Evolutionary conservation across 768 basidiomycete genomes (phyloP), one percentile per base, ranked within the genome.

Genomic region (Phylloporus arenicola): DNA sequence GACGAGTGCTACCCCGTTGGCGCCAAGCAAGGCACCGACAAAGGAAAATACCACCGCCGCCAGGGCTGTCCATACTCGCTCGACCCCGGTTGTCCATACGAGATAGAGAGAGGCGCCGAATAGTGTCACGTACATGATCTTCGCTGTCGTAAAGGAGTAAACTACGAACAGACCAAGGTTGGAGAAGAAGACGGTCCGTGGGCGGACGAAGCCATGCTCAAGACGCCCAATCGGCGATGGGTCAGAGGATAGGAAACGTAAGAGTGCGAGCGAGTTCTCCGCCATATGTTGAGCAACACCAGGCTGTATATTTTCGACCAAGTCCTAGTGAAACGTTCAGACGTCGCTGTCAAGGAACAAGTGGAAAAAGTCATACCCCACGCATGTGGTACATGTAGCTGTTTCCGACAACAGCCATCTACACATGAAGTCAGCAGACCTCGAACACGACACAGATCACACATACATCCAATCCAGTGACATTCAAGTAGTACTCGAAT

Each of bases 351-450:
- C 5, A 8, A 35, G 35, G 37, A 22, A 42, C n/a, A 46, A 24
- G 16, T 12, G 45, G 46, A 53, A 44, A 25, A 29, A 29, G n/a
- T 35, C 64, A 1, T 57, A 83, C 86, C 74, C 90, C 90, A 43
- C 87, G 83, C 72, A 92, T 97, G 68, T 97, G 93, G 63, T 96
- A 97, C 47, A 92, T 72, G 65, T 96, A 98, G 57, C 88, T 89
- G 67, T 95, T 89, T 13, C 91, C 89, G 3, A 95, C 83, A 24
- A 95, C 72, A 0, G 93, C 93, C 79, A 95, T 91, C 88, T 91
- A 42, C 30, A 56, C n/a, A 20, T 1, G 40, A 40, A 13, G 41
- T 62, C 25, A 49, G 39, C n/a, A 20, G 27, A 45, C n/a, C 6
- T 25, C 6, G 14, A 20, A 31, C 16, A 6, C 12, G 1, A 8